Base-by-base conservation (phyloP, 495 filamentous ascomycete genomes). In the Extremus antarcticus region DNA sequence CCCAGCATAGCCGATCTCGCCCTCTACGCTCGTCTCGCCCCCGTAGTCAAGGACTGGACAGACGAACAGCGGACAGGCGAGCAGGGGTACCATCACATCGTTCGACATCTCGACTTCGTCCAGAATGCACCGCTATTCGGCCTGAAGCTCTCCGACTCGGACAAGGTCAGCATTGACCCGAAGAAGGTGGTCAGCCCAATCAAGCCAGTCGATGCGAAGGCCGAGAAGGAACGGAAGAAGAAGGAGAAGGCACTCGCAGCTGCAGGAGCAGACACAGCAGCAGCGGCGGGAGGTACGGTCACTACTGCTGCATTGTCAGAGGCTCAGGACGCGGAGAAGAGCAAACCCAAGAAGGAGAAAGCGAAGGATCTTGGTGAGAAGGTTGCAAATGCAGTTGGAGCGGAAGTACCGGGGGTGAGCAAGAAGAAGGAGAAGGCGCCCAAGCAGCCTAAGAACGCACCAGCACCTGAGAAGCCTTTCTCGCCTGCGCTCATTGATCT, bases 61-160 rank as follows among this genome's bases (percentile, higher is more conserved):
- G 72, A 86, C 40, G 89, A 96, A 75, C 79, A 95, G 76, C 81
- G 86, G 62, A 95, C 92, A 4, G 92, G 92, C 32, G 81, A 95
- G 74, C 76, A 88, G 46, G 92, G 92, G 52, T 86, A 82, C 66
- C 89, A 92, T 63, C 81, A 97, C 68, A 86, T 96, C 61, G 88
- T 98, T 32, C 89, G 92, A 32, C 86, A 84, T 64, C 70, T 95
- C 60, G 92, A 96, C 69, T 95, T 95, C 66, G 85, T 98, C 54
- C 92, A 98, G 74, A 95, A 94, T 72, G 80, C 85, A 47, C 77
- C 80, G 0, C 55, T 90, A 46, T 94, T 95, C 62, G 79, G 79
- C 7, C 75, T 95, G 54, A 77, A 76, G 55, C 71, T 95, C 50
- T 55, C 74, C 48, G 81, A 85, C 43, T 76, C 74, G 54, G 85